Evolutionary conservation across 345 rosid species (phyloP).

Genomic region (Arabis alpina): DNA sequence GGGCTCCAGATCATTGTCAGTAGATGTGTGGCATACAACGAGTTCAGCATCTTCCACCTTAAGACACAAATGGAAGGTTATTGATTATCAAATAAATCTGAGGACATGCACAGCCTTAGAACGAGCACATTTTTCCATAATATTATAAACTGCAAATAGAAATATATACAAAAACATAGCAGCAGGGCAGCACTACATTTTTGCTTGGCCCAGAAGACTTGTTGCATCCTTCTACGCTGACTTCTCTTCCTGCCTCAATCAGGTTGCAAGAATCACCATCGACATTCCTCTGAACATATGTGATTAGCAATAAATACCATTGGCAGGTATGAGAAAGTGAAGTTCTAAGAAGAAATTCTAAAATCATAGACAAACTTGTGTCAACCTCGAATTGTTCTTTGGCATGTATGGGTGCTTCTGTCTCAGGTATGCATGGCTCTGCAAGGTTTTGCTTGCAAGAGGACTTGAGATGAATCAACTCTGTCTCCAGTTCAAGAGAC

Average conservation of each 20-base stretch:
- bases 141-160: background rate
- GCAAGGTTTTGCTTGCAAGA: conserved; percentile 43
- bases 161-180: background rate
- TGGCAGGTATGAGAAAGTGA: conserved; percentile 9
- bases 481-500: conserved; percentile 56
- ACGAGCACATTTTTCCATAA: background rate
- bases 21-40: conserved; percentile 13
- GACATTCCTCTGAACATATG: conserved; percentile 23
- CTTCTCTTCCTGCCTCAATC: conserved; percentile 13
- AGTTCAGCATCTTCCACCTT: conserved; percentile 30
- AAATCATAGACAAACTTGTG: conserved; percentile 24
- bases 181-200: background rate
- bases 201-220: conserved; percentile 27
- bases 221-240: conserved; percentile 6
- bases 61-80: conserved; percentile 15
- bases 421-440: conserved; percentile 37
- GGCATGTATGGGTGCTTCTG: conserved; percentile 35
- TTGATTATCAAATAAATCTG: background rate
- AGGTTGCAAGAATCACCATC: conserved; percentile 32
- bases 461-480: conserved; percentile 55
- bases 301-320: conserved; percentile 10
- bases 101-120: background rate
- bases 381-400: conserved; percentile 32
- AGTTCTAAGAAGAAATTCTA: background rate
- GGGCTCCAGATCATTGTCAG: conserved; percentile 21